A percentile compares a stretch with the other conserved stretches of the same genome.
Conservation (phyloP, 129 eudicot species). For the Ambrosia artemisiifolia region DNA sequence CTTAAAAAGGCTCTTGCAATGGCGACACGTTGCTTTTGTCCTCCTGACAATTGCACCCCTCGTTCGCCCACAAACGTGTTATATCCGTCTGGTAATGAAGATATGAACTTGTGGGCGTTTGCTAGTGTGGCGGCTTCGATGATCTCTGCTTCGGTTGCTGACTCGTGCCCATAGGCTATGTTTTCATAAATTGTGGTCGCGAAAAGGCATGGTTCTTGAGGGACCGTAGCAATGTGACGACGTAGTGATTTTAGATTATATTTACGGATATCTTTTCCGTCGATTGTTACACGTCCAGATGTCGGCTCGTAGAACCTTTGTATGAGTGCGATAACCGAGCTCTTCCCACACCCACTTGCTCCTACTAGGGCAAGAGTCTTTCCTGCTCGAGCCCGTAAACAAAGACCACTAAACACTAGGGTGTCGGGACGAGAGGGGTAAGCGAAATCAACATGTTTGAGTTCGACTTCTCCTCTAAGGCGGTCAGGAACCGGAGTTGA, state of each 20-base stretch:
- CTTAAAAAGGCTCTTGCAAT: conserved; percentile 82
- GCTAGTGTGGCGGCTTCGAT: conserved; percentile 89
- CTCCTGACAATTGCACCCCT: conserved; percentile 91
- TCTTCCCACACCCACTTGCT: conserved; percentile 94
- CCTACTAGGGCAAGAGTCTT: conserved; percentile 94
- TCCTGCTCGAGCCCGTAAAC: conserved; percentile 81
- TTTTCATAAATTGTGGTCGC: conserved; percentile 81
- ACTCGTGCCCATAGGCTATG: conserved; percentile 82
- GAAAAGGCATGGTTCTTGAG: conserved; percentile 96
- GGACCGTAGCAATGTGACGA: conserved; percentile 70
- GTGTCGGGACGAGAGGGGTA: conserved; percentile 89
- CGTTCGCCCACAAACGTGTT: conserved; percentile 85
- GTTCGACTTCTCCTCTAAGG: conserved; percentile 87
- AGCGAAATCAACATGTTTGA: conserved; percentile 82
- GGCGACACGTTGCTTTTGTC: conserved; percentile 93
- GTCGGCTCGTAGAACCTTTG: conserved; percentile 82
- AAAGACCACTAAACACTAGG: conserved; percentile 60
- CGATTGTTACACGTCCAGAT: conserved; percentile 76
- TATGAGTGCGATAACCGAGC: conserved; percentile 84
- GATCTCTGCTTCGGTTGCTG: conserved; percentile 83
- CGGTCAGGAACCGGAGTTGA: conserved; percentile 63
- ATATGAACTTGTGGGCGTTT: conserved; percentile 91
- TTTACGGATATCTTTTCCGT: conserved; percentile 80
- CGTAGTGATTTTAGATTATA: conserved; percentile 76
- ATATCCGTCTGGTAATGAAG: conserved; percentile 83